Base-by-base conservation (phyloP, 148 eudicot species). In the Pharnaceum exiguum region DNA sequence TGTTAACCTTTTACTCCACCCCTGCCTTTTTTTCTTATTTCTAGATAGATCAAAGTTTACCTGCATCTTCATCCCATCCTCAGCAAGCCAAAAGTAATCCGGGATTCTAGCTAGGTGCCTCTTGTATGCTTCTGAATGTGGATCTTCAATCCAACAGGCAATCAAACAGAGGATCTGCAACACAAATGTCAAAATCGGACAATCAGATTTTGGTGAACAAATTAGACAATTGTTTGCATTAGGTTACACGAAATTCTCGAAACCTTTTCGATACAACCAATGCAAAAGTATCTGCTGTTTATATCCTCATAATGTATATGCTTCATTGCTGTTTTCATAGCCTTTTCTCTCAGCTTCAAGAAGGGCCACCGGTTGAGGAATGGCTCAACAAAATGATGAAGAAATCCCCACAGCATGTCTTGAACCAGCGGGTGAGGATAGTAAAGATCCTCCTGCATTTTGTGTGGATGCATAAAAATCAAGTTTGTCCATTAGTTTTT, bases 81-180 rank as follows among this genome's bases (percentile, higher is more conserved):
- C 91, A 6, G 85, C 75, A 28, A 85, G 36, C 91, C 94, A 86
- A 13, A 77, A 30, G 18, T 68, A 86, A 67, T 86, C 94, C 0
- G 83, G 86, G 7, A 86, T 64, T 31, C 94, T 68, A 3, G 82
- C 86, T 27, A 86, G 66, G 63, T 86, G 94, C 35, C 59, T 63
- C 66, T 77, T 82, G 71, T 62, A 80, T 7, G 81, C 83, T 12
- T 71, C 78, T 1, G 83, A 80, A 55, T 76, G 64, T 8, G 89
- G 89, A 49, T 86, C 89, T 64, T 86, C 88, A 24, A 76, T 86
- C 85, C 88, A 86, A 46, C 94, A 82, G 51, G 83, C 83, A 47
- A 86, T 49, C 63, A 86, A 38, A 32, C 77, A 75, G 25, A 86
- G 54, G 7, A 69, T 72, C 90, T 84, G 43, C 17, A 26, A 28